Base-by-base conservation (phyloP, 1,139 yeast species). In the Debaryomyces psychrophilus region DNA sequence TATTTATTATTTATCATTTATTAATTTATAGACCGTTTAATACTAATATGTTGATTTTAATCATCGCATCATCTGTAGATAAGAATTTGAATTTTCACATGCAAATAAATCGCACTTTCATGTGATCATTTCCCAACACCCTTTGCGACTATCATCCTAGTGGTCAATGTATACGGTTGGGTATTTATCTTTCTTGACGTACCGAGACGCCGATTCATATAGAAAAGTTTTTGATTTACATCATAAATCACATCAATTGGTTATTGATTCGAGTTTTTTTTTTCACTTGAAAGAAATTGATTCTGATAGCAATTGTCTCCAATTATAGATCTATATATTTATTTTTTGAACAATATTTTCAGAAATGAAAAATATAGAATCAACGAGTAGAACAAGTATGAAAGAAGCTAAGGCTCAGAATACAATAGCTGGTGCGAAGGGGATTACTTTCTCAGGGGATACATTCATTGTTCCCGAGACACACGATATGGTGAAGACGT, bases 401-500 rank as follows among this genome's bases (percentile, higher is more conserved):
- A 29, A 38, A 15, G 37, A 41, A 17, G 31, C 38, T 23, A 39
- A 27, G 39, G 18, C 40, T 2, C 50, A 55, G 11, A 59, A 60
- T 45, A 60, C 65, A 5, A 60, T 61, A 15, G 47, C 58, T 5
- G 71, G 69, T 4, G 69, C 72, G 4, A 69, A 64, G 42, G 85
- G 84, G 1, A 73, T 76, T 47, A 79, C 83, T 26, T 71, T 76
- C 48, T 59, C 67, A 11, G 81, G 79, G 4, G 73, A 65, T 37
- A 71, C 76, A 11, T 88, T 88, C 55, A 64, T 67, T 15, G 93
- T 88, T 5, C 96, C 96, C 2, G 81, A 81, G 55, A 89, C 96
- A 22, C 87, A 85, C 58, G 96, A 89, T 61, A 88, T 89, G 95
- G 87, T 89, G 28, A 77, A 90, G 54, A 85, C 95, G 1, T 69